These are phyloP conservation scores for Lumnitzera racemosa DNA, from an alignment of 345 rosid species.

Conservation along the genomic window DNA sequence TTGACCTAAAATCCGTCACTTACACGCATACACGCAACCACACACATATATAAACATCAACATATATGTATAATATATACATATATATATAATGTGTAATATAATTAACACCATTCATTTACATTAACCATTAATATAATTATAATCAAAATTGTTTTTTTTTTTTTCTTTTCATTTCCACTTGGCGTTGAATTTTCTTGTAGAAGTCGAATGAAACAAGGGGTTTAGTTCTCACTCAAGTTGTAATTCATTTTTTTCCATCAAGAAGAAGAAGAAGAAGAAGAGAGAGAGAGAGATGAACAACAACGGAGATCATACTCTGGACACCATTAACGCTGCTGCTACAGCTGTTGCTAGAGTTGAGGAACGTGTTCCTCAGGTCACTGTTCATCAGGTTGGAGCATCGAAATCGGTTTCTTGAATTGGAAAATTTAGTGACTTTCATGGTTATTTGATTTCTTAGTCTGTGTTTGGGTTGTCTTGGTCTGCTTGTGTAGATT, in stretches of 20 bases:
- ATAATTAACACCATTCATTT: background rate
- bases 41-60: background rate
- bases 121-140: background rate
- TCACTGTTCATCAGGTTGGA: conserved; percentile 50
- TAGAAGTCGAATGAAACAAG: background rate
- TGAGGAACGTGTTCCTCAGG: conserved; percentile 56
- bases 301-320: conserved; percentile 20
- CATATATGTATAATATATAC: no score
- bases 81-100: no score
- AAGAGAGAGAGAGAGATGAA: conserved; percentile 24
- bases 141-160: background rate
- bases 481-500: background rate
- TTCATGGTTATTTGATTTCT: background rate
- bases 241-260: conserved; percentile 16
- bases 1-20: conserved; percentile 29
- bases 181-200: conserved; percentile 9
- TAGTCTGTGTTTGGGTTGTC: background rate
- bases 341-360: conserved; percentile 81
- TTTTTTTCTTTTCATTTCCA: background rate
- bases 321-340: conserved; percentile 79
- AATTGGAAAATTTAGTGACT: background rate
- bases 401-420: background rate
- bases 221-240: no score
- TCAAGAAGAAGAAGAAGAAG: conserved; percentile 13
- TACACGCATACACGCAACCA: conserved; percentile 5